A percentile compares a stretch with the other conserved stretches of the same genome.
Conservation (phyloP, 306 rosid species). For the Quercus dentata region DNA sequence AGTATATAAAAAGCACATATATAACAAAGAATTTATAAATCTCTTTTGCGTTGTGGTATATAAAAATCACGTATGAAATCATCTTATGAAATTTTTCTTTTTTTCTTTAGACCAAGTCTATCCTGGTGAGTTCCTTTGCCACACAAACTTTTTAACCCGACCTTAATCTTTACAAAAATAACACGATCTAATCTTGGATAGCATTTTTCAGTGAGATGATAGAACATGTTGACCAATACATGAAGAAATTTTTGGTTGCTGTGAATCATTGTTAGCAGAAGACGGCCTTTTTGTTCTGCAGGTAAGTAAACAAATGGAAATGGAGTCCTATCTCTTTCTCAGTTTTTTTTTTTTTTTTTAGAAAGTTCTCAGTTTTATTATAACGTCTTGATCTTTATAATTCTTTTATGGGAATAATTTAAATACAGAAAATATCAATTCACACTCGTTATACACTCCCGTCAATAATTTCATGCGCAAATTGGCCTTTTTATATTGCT, state of each 20-base stretch:
- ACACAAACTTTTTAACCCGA: no score
- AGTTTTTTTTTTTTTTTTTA: no score
- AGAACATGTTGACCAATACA: constrained; percentile 74
- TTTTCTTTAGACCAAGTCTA: constrained; percentile 1
- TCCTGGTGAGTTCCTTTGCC: constrained; percentile 54
- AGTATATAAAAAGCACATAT: no score
- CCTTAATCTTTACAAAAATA: neutral
- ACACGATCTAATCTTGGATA: neutral
- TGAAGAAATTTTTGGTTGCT: constrained; percentile 69
- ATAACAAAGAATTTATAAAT: no score
- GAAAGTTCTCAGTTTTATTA: neutral
- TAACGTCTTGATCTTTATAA: neutral
- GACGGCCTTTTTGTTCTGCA: constrained; percentile 75
- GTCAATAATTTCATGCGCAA: no score
- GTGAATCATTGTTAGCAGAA: constrained; percentile 66
- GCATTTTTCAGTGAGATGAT: constrained; percentile 74
- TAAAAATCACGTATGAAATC: no score
- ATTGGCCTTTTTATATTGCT: no score
- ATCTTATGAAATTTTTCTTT: neutral
- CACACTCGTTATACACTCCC: no score
- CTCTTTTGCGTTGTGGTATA: no score
- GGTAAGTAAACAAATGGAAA: constrained; percentile 30
- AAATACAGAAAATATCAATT: no score
- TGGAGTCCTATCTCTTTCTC: neutral
- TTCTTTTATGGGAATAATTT: no score